Evolutionary conservation across 306 rosid genomes (phyloP), one percentile per base, ranked within the genome.

Genomic region (Citrullus mucosospermus): DNA sequence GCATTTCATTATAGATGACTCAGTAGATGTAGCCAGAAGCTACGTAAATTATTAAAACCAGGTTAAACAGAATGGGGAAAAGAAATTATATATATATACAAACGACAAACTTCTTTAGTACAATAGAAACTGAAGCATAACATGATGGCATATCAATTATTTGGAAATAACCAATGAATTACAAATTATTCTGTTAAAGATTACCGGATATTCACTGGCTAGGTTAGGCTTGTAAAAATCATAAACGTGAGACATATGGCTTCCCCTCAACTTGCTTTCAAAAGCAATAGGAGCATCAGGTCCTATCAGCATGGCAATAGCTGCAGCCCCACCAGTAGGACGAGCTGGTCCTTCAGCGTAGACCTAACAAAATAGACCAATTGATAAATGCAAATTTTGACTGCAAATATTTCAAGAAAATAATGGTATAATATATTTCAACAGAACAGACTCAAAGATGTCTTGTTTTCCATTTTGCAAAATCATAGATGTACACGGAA

Each of bases 341-440:
- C 99, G 89, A 76, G 99, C 99, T 15, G 99, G 99, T 80, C 99
- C 99, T 84, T 95, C 99, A 25, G 99, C 99, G 75, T 96, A 96
- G 61, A 96, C 98, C 99, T 96, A 89, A 80, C 78, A 84, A 80
- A 84, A 80, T 46, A 81, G 62, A 80, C 38, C 44, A 6, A 10
- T 51, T 20, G 44, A 6, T 22, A 70, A 25, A 50, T 30, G 28
- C 59, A 32, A 16, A 16, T 16, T 71, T 71, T 48, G 59, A 28
- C 22, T n/a, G 57, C 77, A 73, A 30, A 69, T 75, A 18, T 78
- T 70, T 32, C 55, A 78, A 56, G 51, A 82, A 57, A 80, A 61
- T 4, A 71, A 65, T 13, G 28, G 58, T 12, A 6, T 16, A 46
- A 71, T 13, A 44, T 71, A 48, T 44, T 73, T 50, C 60, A 28